Evolutionary conservation across 1,139 yeast species (phyloP).

Genomic region (Lodderomyces beijingensis): DNA sequence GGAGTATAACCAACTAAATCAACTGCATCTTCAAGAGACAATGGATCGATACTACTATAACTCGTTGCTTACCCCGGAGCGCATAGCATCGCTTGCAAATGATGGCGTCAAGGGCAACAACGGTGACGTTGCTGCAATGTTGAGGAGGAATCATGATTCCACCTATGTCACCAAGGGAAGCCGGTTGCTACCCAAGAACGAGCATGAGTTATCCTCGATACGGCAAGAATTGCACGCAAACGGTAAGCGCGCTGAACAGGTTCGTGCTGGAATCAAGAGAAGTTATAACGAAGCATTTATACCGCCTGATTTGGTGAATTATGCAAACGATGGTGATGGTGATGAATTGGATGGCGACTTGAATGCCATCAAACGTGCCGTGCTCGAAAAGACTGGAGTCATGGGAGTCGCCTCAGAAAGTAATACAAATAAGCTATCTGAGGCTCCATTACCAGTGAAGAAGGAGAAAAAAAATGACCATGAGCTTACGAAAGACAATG

Average conservation of each 20-base stretch:
- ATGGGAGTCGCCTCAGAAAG: conserved; percentile 9
- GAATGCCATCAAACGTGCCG: background rate
- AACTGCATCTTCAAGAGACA: conserved; percentile 11
- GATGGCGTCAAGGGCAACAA: conserved; percentile 8
- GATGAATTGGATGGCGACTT: conserved; percentile 5
- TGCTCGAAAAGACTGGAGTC: background rate
- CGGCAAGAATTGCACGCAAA: conserved; percentile 12
- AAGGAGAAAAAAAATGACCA: background rate
- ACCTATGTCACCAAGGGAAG: conserved; percentile 22
- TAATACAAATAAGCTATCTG: conserved; percentile 6
- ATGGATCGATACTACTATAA: conserved; percentile 28
- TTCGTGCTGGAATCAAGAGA: conserved; percentile 8
- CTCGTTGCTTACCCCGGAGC: conserved; percentile 22
- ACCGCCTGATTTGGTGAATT: no score
- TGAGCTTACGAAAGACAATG: background rate
- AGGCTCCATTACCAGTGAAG: conserved; percentile 5
- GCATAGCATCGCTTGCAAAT: conserved; percentile 14
- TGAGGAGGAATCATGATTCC: conserved; percentile 23
- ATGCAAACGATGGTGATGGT: conserved; percentile 12
- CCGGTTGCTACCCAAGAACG: conserved; percentile 23
- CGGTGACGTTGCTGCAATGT: conserved; percentile 6
- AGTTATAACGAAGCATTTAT: conserved; percentile 4
- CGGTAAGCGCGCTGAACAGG: conserved; percentile 4
- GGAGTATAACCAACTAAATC: conserved; percentile 21
- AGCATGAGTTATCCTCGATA: conserved; percentile 32